Percentiles rank a stretch among this genome's conserved stretches.
These are phyloP conservation scores for Coprinopsis strossmayeri DNA, from an alignment of 768 basidiomycete genomes.

Conservation along the genomic window DNA sequence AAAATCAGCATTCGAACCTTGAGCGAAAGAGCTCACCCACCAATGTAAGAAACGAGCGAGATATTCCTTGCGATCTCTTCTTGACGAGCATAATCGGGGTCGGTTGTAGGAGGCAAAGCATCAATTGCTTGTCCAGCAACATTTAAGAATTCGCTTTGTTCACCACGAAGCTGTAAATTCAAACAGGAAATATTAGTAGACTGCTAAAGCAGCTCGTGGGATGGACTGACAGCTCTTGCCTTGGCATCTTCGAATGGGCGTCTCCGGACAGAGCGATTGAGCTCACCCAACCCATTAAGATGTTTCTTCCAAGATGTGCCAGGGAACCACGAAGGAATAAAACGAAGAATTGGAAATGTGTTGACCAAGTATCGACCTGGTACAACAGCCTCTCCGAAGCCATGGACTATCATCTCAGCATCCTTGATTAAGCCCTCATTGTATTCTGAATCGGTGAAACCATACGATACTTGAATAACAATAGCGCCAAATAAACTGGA, in stretches of 20 bases:
- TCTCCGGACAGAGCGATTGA: background rate
- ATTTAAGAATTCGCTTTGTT: background rate
- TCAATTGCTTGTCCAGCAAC: background rate
- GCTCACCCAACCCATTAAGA: background rate
- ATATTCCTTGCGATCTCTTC: background rate
- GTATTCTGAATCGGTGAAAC: background rate
- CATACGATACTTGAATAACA: conserved; percentile 3
- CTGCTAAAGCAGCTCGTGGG: background rate
- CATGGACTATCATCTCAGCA: background rate
- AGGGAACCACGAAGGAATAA: conserved; percentile 43
- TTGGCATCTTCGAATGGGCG: conserved; percentile 9
- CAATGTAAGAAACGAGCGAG: background rate
- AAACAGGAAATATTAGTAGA: background rate
- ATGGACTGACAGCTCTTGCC: conserved; percentile 1
- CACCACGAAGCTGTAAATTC: background rate
- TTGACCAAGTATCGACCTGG: conserved; percentile 16
- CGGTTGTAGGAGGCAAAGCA: background rate
- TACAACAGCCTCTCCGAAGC: background rate
- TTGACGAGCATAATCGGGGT: background rate
- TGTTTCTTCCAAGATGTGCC: conserved; percentile 5
- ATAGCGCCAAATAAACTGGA: background rate
- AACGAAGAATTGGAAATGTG: conserved; percentile 21
- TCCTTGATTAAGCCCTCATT: background rate
- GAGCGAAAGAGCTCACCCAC: background rate
- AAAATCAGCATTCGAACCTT: background rate